A percentile compares a stretch with the other conserved stretches of the same genome.
Evolutionary conservation across 2,329 filamentous ascomycete species (phyloP).

Genomic region (Alternaria incomplexa): DNA sequence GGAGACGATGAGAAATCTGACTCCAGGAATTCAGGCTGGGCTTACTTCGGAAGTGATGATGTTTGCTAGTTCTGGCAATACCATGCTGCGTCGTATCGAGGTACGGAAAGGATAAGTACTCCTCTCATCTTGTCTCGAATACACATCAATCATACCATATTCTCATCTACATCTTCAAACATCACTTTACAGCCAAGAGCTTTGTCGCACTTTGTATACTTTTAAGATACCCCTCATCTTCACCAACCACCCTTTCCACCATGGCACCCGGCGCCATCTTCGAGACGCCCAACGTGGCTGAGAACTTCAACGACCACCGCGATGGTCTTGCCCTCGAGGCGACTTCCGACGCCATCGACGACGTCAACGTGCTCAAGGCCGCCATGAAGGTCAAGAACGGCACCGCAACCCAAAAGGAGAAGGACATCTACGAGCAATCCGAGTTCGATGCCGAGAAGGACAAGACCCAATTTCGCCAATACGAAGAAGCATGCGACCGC

Average conservation of each 20-base stretch:
- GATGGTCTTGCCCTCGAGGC: slow-evolving; percentile 65
- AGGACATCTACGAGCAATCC: slow-evolving; percentile 62
- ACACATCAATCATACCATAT: no score
- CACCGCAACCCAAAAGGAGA: slow-evolving; percentile 53
- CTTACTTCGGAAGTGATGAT: slow-evolving; percentile 17
- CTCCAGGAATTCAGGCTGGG: slow-evolving; percentile 28
- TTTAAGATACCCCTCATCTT: slow-evolving; percentile 26
- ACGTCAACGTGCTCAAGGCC: slow-evolving; percentile 66
- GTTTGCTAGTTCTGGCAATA: slow-evolving; percentile 12
- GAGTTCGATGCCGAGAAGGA: slow-evolving; percentile 77
- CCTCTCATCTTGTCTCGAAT: slow-evolving; percentile 6
- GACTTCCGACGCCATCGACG: slow-evolving; percentile 65
- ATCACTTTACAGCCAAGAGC: neutral
- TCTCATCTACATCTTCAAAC: neutral
- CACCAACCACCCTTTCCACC: slow-evolving; percentile 18
- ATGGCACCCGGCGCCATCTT: slow-evolving; percentile 56
- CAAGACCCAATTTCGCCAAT: slow-evolving; percentile 81
- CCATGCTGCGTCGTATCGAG: slow-evolving; percentile 7
- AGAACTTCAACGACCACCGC: slow-evolving; percentile 56
- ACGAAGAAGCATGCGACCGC: slow-evolving; percentile 80
- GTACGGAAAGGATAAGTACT: slow-evolving; percentile 31
- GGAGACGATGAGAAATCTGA: slow-evolving; percentile 25
- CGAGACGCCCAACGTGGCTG: slow-evolving; percentile 51
- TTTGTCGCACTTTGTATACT: neutral
- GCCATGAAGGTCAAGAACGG: slow-evolving; percentile 58